Percentiles rank a stretch among this genome's conserved stretches.
Evolutionary conservation across 768 basidiomycete genomes (phyloP).

Genomic region (Auricularia sp.): DNA sequence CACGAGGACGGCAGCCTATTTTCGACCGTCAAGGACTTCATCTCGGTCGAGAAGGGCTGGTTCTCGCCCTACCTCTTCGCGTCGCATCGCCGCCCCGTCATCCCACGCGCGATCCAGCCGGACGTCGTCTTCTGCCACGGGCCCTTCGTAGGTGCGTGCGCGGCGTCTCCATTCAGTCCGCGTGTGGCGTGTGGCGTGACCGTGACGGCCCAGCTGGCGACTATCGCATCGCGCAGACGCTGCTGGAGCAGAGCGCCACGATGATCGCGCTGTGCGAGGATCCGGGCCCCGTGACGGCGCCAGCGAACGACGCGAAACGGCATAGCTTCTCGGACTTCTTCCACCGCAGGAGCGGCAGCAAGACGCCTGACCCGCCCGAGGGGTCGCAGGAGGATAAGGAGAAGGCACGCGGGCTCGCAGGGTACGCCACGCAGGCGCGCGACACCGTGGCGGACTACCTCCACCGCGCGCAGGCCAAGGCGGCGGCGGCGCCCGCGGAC

Average conservation of each 20-base stretch:
- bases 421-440: not conserved
- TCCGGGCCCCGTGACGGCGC: constrained; percentile 13
- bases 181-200: constrained; percentile 5
- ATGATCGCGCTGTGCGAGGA: constrained; percentile 35
- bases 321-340: not conserved
- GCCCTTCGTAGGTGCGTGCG: constrained; percentile 44
- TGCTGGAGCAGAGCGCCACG: constrained; percentile 47
- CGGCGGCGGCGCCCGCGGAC: not conserved
- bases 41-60: constrained; percentile 45
- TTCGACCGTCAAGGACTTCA: constrained; percentile 44
- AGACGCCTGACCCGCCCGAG: not conserved
- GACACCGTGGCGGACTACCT: not conserved
- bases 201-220: constrained; percentile 31
- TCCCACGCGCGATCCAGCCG: constrained; percentile 52
- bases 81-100: constrained; percentile 47
- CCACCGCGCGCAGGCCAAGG: not conserved
- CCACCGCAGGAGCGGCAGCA: not conserved
- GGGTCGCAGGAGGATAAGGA: not conserved
- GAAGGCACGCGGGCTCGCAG: not conserved
- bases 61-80: constrained; percentile 59
- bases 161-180: too few species aligned
- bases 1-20: constrained; percentile 55
- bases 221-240: constrained; percentile 46
- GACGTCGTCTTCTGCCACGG: constrained; percentile 58
- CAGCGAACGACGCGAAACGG: not conserved